A percentile compares a stretch with the other conserved stretches of the same genome.
These are phyloP conservation scores for Zalerion maritima DNA, from an alignment of 495 filamentous ascomycete species.

Conservation along the genomic window DNA sequence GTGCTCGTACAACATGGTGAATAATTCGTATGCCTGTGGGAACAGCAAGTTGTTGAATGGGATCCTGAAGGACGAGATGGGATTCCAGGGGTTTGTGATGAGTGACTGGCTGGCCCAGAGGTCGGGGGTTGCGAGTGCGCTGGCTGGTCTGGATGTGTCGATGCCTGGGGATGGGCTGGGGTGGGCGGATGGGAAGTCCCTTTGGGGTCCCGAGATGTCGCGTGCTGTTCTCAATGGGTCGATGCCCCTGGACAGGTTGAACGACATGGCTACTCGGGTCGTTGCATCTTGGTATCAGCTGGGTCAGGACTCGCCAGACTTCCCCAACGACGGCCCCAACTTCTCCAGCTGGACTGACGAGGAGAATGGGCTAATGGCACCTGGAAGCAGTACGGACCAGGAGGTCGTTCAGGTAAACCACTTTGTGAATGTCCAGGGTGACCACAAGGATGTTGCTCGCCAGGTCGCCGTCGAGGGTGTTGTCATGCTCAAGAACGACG, in stretches of 20 bases:
- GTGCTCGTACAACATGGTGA: conserved; percentile 78
- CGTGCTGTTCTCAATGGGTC: conserved; percentile 68
- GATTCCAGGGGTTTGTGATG: conserved; percentile 89
- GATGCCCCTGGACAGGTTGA: conserved; percentile 64
- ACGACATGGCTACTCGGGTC: conserved; percentile 88
- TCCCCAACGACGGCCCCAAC: conserved; percentile 60
- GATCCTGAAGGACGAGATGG: conserved; percentile 85
- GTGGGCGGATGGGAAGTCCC: conserved; percentile 62
- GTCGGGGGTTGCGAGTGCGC: conserved; percentile 60
- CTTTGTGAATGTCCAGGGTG: conserved; percentile 57
- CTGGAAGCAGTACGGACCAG: conserved; percentile 41
- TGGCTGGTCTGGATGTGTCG: conserved; percentile 83
- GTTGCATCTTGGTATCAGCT: conserved; percentile 89
- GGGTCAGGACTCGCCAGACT: conserved; percentile 71
- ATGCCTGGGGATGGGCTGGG: conserved; percentile 83
- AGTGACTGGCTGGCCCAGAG: conserved; percentile 88
- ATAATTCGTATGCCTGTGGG: conserved; percentile 80
- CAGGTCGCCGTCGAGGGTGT: conserved; percentile 71
- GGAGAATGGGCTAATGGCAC: conserved; percentile 45
- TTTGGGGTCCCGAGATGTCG: conserved; percentile 71
- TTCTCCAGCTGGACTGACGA: conserved; percentile 85
- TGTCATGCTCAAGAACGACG: conserved; percentile 70
- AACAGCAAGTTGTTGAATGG: conserved; percentile 90
- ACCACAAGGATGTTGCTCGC: conserved; percentile 55
- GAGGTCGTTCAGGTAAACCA: conserved; percentile 54